Evolutionary conservation across 73 alveolate genomes (phyloP).

Genomic region (Tetrahymena borealis): DNA sequence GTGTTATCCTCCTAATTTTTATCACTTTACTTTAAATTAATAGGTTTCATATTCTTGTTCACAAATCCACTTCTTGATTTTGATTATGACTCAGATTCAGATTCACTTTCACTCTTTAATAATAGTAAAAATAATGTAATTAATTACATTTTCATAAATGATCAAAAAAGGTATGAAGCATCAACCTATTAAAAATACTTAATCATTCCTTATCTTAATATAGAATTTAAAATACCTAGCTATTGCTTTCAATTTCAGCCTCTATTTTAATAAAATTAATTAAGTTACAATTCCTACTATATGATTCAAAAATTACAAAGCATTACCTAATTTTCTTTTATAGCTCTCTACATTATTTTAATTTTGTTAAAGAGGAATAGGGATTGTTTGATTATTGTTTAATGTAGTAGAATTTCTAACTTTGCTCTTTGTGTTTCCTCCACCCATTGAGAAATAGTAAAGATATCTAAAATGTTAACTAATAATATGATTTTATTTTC

Average conservation of each 20-base stretch:
- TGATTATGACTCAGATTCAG: neutral
- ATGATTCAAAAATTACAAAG: neutral
- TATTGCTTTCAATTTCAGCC: neutral
- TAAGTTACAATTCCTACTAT: neutral
- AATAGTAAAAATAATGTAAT: neutral
- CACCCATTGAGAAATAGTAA: neutral
- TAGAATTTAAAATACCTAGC: too few species aligned
- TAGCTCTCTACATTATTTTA: neutral
- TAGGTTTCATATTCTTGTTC: too few species aligned
- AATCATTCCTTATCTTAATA: too few species aligned
- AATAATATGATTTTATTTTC: neutral
- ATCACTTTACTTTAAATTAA: too few species aligned
- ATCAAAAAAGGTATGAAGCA: too few species aligned
- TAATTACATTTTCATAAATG: too few species aligned
- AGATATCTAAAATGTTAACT: too few species aligned
- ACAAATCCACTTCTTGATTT: too few species aligned
- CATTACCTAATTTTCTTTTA: neutral
- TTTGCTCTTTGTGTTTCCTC: neutral
- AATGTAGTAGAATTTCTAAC: neutral
- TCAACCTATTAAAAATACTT: too few species aligned
- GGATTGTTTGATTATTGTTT: neutral
- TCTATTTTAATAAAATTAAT: neutral
- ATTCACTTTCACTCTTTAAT: neutral
- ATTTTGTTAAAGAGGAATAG: neutral
- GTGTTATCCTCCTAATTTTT: too few species aligned